Percentiles rank a stretch among this genome's conserved stretches.
Evolutionary conservation across 805 yeast species (phyloP).

Genomic region (Candida tammaniensis): DNA sequence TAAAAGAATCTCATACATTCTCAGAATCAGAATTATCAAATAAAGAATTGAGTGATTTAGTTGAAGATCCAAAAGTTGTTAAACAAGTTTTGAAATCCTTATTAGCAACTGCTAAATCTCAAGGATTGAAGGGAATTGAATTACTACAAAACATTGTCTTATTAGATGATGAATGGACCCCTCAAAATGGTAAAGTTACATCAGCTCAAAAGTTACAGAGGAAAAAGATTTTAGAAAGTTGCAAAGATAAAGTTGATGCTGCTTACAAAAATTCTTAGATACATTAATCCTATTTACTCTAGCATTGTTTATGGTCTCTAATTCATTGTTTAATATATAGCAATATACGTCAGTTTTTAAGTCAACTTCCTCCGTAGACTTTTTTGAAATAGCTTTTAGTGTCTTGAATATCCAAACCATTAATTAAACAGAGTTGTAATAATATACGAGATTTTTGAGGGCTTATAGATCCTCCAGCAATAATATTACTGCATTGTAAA

Average conservation of each 20-base stretch:
- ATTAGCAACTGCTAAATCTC: constrained; percentile 71
- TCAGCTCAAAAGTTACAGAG: constrained; percentile 96
- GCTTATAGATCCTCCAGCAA: constrained; percentile 64
- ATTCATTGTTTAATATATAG: too few relatives aligned
- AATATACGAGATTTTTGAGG: constrained; percentile 64
- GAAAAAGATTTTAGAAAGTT: constrained; percentile 75
- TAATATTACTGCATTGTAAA: constrained; percentile 32
- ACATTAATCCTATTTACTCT: too few relatives aligned
- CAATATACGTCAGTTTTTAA: too few relatives aligned
- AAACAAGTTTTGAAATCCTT: constrained; percentile 56
- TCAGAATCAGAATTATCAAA: constrained; percentile 48
- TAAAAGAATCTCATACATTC: constrained; percentile 51
- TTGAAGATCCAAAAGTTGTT: constrained; percentile 55
- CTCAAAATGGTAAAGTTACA: constrained; percentile 89
- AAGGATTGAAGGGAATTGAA: constrained; percentile 85
- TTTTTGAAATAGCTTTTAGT: constrained; percentile 47
- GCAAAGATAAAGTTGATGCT: constrained; percentile 62
- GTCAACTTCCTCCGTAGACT: constrained; percentile 47
- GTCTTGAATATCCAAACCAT: constrained; percentile 33
- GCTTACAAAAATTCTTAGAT: constrained; percentile 40
- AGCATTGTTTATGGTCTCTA: neutral
- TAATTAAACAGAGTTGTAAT: constrained; percentile 52
- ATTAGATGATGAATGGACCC: constrained; percentile 94
- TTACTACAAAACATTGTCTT: constrained; percentile 74
- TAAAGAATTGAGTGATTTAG: constrained; percentile 45